A percentile compares a stretch with the other conserved stretches of the same genome.
phyloP scores from a whole-genome alignment of 1,284 basidiomycete genomes.

The Cutaneotrichosporon spelunceum region DNA sequence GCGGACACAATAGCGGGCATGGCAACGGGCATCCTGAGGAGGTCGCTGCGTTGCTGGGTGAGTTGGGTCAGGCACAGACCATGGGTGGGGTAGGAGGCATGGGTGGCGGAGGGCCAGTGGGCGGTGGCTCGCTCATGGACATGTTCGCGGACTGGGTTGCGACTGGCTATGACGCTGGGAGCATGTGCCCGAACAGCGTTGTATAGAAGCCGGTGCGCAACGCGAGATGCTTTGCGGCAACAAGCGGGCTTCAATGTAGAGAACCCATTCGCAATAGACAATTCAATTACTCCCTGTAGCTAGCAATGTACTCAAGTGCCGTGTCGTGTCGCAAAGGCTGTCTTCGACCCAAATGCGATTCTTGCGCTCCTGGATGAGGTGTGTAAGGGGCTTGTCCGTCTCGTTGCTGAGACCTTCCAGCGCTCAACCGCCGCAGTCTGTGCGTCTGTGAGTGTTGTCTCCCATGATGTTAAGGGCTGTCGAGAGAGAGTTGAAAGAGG shows the following conservation, averaged over 20 bases:
- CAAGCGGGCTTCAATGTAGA: not conserved
- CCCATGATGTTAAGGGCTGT: too few relatives aligned
- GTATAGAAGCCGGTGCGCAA: not conserved
- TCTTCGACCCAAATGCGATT: too few relatives aligned
- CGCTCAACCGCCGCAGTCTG: too few relatives aligned
- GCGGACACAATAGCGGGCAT: slow-evolving; percentile 3
- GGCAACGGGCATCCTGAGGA: slow-evolving; percentile 13
- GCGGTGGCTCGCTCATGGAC: slow-evolving; percentile 5
- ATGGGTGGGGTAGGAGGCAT: not conserved
- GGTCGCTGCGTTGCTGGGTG: slow-evolving; percentile 14
- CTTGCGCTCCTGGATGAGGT: too few relatives aligned
- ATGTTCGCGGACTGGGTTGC: slow-evolving; percentile 21
- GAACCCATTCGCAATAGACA: not conserved
- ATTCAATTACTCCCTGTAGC: too few relatives aligned
- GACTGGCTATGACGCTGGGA: slow-evolving; percentile 15
- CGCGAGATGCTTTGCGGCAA: not conserved
- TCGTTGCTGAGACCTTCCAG: too few relatives aligned
- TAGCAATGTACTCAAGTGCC: too few relatives aligned
- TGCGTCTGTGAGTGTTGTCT: too few relatives aligned
- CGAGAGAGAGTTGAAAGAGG: not conserved
- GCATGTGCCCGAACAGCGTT: slow-evolving; percentile 1
- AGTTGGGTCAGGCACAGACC: slow-evolving; percentile 9
- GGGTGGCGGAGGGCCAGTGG: not conserved
- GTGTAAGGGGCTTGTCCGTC: too few relatives aligned
- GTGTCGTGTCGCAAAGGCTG: too few relatives aligned